Evolutionary conservation across 2,329 filamentous ascomycete genomes (phyloP).

Genomic region (Claviceps spartinae): DNA sequence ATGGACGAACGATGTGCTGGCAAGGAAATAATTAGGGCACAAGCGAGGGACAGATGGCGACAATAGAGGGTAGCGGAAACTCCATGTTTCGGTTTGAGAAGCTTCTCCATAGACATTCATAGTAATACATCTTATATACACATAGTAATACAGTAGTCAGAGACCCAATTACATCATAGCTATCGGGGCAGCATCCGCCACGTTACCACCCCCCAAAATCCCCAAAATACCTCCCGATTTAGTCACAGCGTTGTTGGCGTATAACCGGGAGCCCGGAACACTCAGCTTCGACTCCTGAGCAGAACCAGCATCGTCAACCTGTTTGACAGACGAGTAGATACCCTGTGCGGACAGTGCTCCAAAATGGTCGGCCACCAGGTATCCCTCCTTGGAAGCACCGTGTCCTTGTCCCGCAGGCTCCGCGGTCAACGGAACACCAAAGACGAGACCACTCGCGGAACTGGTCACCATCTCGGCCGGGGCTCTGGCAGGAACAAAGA

Average conservation of each 20-base stretch:
- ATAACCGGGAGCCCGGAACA: constrained; percentile 21
- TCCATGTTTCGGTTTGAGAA: no score
- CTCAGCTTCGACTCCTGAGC: constrained; percentile 18
- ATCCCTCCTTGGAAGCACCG: neutral
- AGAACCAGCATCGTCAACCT: constrained; percentile 2
- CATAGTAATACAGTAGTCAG: no score
- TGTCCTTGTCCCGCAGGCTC: constrained; percentile 4
- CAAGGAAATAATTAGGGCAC: constrained; percentile 40
- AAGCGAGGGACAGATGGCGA: constrained; percentile 36
- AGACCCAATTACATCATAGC: constrained; percentile 1
- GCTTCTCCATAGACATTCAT: no score
- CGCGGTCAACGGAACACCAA: constrained; percentile 19
- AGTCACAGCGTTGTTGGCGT: constrained; percentile 6
- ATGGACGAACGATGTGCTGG: constrained; percentile 40
- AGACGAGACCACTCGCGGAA: constrained; percentile 13
- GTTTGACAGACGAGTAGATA: constrained; percentile 33
- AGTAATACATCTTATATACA: neutral
- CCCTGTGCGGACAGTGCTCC: constrained; percentile 50
- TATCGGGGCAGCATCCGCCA: constrained; percentile 8
- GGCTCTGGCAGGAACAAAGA: constrained; percentile 35
- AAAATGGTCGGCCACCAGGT: constrained; percentile 30
- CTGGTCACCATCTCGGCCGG: constrained; percentile 12
- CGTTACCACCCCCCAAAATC: constrained; percentile 1
- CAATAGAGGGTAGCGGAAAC: constrained; percentile 31
- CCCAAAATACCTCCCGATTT: neutral